Conservation (phyloP, 768 basidiomycete genomes). For the Termitomyces sp. region DNA sequence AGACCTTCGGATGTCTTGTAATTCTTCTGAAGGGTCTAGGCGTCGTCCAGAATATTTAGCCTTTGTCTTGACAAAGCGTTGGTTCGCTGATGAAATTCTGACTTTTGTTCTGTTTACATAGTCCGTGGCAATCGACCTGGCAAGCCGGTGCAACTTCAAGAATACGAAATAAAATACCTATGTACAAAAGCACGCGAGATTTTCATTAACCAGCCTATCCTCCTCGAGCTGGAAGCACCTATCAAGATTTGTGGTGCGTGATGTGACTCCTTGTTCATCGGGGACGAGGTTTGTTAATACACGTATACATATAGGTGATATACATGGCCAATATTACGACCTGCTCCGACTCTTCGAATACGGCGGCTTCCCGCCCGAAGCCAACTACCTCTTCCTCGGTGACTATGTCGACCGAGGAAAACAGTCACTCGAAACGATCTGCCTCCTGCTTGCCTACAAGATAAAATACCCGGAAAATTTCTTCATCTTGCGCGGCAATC, state of each 20-base stretch:
- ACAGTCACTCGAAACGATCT: conserved; percentile 99
- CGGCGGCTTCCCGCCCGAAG: conserved; percentile 99
- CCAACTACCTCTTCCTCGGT: conserved; percentile 99
- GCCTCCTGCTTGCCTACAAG: conserved; percentile 98
- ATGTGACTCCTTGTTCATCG: conserved; percentile 15
- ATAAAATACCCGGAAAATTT: conserved; percentile 99
- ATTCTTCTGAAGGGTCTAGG: background rate
- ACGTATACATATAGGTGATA: conserved; percentile 66
- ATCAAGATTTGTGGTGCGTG: conserved; percentile 98
- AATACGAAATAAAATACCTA: conserved; percentile 99
- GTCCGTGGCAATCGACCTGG: conserved; percentile 98
- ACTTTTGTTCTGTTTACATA: conserved; percentile 32
- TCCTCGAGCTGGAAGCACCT: conserved; percentile 96
- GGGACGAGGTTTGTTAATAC: conserved; percentile 10
- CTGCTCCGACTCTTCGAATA: conserved; percentile 97
- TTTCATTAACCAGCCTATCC: conserved; percentile 98
- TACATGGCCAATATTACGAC: conserved; percentile 99
- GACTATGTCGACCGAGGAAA: conserved; percentile 99
- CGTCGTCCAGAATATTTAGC: background rate
- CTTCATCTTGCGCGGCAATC: conserved; percentile 98
- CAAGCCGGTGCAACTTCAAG: conserved; percentile 95
- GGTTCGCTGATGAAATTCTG: conserved; percentile 5
- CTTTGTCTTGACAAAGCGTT: conserved; percentile 5
- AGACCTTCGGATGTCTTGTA: background rate
- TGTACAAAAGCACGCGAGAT: conserved; percentile 99